Evolutionary conservation across 106 monocot species (phyloP), one percentile per base, ranked within the genome.

Genomic region (Hemerocallis citrina): DNA sequence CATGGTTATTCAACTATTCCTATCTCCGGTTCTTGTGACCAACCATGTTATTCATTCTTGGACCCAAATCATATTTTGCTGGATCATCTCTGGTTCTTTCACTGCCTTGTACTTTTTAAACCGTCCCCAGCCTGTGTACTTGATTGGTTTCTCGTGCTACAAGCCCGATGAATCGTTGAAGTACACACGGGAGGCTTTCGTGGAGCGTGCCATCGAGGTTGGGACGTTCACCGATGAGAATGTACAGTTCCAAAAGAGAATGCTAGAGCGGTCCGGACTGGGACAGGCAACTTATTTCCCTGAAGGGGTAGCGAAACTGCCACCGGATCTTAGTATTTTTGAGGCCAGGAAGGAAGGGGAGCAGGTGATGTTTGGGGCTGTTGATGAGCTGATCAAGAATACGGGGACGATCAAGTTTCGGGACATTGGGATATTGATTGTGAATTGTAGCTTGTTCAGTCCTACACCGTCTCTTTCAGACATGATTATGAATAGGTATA

Each of bases 181-280:
- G 33, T 50, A 40, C 29, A 46, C 73, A 7, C 38, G 17, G 19
- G 12, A 45, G 47, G 38, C 62, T 6, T 69, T 69, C 52, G 40
- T 75, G 28, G 58, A 69, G 39, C 75, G 55, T 20, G 28, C 25
- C 37, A 69, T 62, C 1, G 28, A n/a, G 23, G 35, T 64, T 28
- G 68, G 55, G 5, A 34, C 54, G 6, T 57, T 51, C 45, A 52
- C 60, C 46, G 38, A 33, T n/a, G 68, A 47, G 12, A 69, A 57
- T 2, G 57, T 75, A 21, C 61, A 32, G 50, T 75, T 75, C 69
- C 68, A 69, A 25, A 76, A 47, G 59, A 54, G 45, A 15, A 75
- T 75, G 6, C 35, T 75, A 7, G 59, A 65, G 46, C n/a, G 65
- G 19, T 73, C 73, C 14, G 73, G 73, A 12, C 46, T 73, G 8